These are phyloP conservation scores for Pilaira anomala DNA, from an alignment of 192 early-diverging fungal genomes.

Conservation along the genomic window DNA sequence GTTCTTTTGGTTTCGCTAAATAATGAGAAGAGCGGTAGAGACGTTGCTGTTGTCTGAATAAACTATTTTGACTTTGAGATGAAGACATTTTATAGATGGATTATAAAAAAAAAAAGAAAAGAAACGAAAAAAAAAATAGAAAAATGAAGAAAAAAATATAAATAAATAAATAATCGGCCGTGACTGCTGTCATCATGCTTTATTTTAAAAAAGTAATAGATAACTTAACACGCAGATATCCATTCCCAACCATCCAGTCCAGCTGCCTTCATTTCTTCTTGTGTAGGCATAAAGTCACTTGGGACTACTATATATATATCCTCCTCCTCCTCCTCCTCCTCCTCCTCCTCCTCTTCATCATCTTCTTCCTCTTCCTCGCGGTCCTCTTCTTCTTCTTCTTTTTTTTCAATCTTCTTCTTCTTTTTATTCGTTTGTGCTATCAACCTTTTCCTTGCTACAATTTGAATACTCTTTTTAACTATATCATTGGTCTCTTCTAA, in stretches of 20 bases:
- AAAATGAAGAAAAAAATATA: not conserved
- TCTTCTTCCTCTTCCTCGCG: not conserved
- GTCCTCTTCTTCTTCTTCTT: not conserved
- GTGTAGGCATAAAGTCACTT: not conserved
- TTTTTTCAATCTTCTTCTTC: not conserved
- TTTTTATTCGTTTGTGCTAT: constrained; percentile 10
- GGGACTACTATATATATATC: constrained; percentile 12
- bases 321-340: not conserved
- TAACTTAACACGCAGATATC: not conserved
- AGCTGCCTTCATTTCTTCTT: constrained; percentile 7
- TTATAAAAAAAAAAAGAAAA: not conserved
- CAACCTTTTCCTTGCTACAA: constrained; percentile 19
- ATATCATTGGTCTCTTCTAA: constrained; percentile 29
- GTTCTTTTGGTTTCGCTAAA: constrained; percentile 7
- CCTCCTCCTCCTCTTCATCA: not conserved
- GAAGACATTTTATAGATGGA: not conserved
- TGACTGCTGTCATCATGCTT: too few relatives aligned
- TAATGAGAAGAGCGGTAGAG: constrained; percentile 27
- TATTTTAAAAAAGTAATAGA: too few relatives aligned
- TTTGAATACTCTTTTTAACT: constrained; percentile 27
- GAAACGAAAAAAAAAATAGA: not conserved
- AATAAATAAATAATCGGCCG: not conserved
- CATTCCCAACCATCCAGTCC: constrained; percentile 6
- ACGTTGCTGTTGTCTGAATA: constrained; percentile 31
- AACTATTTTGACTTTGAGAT: constrained; percentile 20